Conservation (phyloP, 208 protist genomes). For the Borovskyia barvae region DNA sequence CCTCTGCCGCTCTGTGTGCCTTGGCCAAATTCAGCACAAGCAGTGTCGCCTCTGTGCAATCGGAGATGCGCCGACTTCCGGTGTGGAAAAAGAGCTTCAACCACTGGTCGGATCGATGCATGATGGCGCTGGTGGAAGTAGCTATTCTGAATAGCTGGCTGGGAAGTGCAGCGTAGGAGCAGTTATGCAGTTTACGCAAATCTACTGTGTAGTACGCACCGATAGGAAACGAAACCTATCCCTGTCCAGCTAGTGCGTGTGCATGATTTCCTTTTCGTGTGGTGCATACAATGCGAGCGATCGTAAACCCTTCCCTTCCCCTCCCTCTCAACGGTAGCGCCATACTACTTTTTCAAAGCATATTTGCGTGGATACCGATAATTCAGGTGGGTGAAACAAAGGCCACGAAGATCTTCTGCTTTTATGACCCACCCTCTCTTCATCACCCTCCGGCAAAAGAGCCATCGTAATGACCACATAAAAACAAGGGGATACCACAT, state of each 20-base stretch:
- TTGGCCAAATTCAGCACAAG: slow-evolving; percentile 63
- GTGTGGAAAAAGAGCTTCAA: slow-evolving; percentile 43
- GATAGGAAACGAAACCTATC: too few species aligned
- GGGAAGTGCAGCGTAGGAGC: slow-evolving; percentile 24
- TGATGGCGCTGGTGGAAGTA: slow-evolving; percentile 60
- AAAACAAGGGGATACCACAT: background rate
- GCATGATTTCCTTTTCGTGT: too few species aligned
- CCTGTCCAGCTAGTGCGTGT: too few species aligned
- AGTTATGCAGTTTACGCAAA: background rate
- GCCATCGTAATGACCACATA: too few species aligned
- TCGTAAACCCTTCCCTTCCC: too few species aligned
- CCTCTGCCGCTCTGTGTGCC: slow-evolving; percentile 62
- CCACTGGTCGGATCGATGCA: slow-evolving; percentile 52
- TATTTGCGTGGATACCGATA: too few species aligned
- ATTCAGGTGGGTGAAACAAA: too few species aligned
- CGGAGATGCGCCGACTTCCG: slow-evolving; percentile 65
- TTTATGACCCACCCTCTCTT: background rate
- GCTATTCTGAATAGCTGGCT: slow-evolving; percentile 79
- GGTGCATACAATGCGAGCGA: too few species aligned
- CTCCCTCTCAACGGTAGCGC: too few species aligned
- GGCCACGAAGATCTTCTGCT: background rate
- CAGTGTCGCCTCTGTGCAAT: slow-evolving; percentile 42
- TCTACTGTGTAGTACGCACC: too few species aligned
- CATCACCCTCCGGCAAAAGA: background rate
- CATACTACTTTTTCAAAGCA: too few species aligned